Evolutionary conservation across 139 green algal species (phyloP).

Genomic region (Monoraphidium neglectum): DNA sequence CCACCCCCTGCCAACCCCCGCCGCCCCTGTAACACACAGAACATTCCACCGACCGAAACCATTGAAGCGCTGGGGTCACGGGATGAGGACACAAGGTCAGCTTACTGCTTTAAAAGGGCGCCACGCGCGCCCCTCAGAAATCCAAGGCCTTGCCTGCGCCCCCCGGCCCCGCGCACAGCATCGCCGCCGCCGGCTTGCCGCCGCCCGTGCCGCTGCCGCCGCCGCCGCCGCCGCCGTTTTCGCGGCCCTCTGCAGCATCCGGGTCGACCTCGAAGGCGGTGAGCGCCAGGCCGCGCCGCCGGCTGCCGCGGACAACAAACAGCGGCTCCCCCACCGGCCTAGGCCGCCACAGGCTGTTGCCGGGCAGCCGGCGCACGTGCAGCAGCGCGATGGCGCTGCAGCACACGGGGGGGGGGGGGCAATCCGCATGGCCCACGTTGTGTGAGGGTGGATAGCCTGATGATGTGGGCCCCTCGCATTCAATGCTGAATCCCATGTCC

Average conservation of each 20-base stretch:
- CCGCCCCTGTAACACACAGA: too few relatives aligned
- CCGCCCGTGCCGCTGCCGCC: neutral
- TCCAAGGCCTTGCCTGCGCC: slow-evolving; percentile 28
- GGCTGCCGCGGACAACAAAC: slow-evolving; percentile 66
- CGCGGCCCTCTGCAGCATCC: slow-evolving; percentile 44
- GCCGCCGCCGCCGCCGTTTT: neutral
- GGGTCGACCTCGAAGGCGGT: slow-evolving; percentile 65
- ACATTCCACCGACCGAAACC: too few relatives aligned
- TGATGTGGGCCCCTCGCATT: neutral
- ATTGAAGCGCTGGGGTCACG: too few relatives aligned
- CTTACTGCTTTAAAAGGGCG: too few relatives aligned
- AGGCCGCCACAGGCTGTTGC: slow-evolving; percentile 41
- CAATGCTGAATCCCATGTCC: neutral
- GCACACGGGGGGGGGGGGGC: neutral
- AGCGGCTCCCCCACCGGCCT: slow-evolving; percentile 44
- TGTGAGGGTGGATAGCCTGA: neutral
- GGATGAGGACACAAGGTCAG: too few relatives aligned
- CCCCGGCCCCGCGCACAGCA: slow-evolving; percentile 33
- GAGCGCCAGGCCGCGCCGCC: slow-evolving; percentile 51
- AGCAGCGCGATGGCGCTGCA: slow-evolving; percentile 66
- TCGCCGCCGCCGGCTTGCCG: slow-evolving; percentile 15
- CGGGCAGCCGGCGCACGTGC: slow-evolving; percentile 57
- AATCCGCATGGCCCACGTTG: neutral
- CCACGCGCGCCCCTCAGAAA: too few relatives aligned
- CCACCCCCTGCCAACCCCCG: too few relatives aligned